Evolutionary conservation across 2,329 filamentous ascomycete genomes (phyloP).

Genomic region (Hypoxylon sp.): DNA sequence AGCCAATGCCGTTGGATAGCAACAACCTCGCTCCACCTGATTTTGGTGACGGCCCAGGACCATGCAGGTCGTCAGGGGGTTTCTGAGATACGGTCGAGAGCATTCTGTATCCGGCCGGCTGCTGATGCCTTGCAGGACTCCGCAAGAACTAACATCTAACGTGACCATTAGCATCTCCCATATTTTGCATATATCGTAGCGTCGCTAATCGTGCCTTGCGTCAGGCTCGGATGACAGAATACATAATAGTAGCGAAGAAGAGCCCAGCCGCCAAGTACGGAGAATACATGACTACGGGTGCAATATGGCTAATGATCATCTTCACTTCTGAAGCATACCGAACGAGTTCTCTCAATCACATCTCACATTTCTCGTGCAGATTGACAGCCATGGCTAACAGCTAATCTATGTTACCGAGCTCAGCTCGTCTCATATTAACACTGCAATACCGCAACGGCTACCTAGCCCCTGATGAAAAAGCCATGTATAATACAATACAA

Average conservation of each 20-base stretch:
- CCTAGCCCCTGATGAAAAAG: constrained; percentile 19
- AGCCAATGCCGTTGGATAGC: constrained; percentile 22
- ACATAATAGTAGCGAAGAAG: background rate
- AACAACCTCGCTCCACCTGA: constrained; percentile 6
- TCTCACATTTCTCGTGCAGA: constrained; percentile 6
- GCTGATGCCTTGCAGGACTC: constrained; percentile 34
- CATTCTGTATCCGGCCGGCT: constrained; percentile 12
- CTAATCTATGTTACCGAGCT: constrained; percentile 1
- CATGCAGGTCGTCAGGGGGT: constrained; percentile 15
- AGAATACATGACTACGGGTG: too few relatives aligned
- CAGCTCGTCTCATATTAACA: constrained; percentile 1
- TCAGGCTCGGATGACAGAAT: background rate
- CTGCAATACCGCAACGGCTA: background rate
- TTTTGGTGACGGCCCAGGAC: constrained; percentile 7
- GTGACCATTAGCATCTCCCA: background rate
- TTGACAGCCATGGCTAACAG: constrained; percentile 1
- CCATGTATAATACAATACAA: too few relatives aligned
- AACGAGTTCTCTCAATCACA: constrained; percentile 1
- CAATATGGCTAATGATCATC: background rate
- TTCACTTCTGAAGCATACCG: background rate
- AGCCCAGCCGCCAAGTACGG: background rate
- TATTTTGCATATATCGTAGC: background rate
- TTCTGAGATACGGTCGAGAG: background rate
- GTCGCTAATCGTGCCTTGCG: background rate
- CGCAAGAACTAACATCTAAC: constrained; percentile 26